These are phyloP conservation scores for Skeletonema tropicum DNA, from an alignment of 108 stramenopile species.

Conservation along the genomic window DNA sequence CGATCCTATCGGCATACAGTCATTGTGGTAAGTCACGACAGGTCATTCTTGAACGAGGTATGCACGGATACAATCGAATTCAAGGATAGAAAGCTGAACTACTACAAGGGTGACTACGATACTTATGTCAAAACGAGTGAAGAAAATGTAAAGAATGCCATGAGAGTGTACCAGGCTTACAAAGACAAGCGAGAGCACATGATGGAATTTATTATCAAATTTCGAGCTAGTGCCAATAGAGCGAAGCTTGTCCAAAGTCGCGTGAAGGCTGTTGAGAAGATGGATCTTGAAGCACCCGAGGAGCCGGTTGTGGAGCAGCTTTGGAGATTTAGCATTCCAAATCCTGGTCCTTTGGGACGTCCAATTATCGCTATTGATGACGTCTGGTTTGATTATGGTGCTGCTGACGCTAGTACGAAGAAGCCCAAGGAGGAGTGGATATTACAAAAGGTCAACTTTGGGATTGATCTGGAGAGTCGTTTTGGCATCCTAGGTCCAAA, in stretches of 20 bases:
- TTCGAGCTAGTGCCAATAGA: conserved; percentile 94
- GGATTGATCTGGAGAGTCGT: conserved; percentile 87
- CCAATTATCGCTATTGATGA: conserved; percentile 96
- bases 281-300: conserved; percentile 91
- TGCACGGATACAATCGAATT: conserved; percentile 92
- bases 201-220: conserved; percentile 99
- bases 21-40: conserved; percentile 95
- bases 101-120: conserved; percentile 97
- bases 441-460: conserved; percentile 95
- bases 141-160: conserved; percentile 84
- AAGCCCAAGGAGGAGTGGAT: conserved; percentile 73
- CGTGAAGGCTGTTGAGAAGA: conserved; percentile 97
- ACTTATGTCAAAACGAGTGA: conserved; percentile 87
- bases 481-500: conserved; percentile 92
- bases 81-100: conserved; percentile 77
- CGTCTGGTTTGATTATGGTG: conserved; percentile 95
- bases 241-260: conserved; percentile 96
- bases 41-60: conserved; percentile 94
- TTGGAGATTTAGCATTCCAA: conserved; percentile 91
- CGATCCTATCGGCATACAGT: conserved; percentile 86
- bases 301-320: conserved; percentile 73
- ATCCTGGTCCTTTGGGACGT: conserved; percentile 88
- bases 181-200: conserved; percentile 94
- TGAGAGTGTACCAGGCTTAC: conserved; percentile 93
- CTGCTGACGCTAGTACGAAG: conserved; percentile 40